Conservation (phyloP, 495 filamentous ascomycete species). For the Apodospora peruviana region DNA sequence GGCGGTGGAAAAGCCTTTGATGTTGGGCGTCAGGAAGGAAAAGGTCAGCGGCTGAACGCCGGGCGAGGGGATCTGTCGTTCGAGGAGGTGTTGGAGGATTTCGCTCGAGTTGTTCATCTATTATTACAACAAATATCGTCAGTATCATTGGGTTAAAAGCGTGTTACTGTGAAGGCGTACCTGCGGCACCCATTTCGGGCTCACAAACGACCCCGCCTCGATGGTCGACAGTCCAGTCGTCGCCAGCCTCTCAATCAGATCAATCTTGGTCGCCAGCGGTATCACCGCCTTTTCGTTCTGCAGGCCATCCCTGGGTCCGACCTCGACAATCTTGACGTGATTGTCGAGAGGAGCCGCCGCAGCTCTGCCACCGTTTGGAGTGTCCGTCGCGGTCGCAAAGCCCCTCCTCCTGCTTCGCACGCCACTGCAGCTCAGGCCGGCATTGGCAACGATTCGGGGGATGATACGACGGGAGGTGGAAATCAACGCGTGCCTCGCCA, state of each 20-base stretch:
- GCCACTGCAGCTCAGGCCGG: not conserved
- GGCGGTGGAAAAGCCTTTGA: slow-evolving; percentile 63
- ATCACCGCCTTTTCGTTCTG: slow-evolving; percentile 92
- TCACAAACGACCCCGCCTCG: slow-evolving; percentile 92
- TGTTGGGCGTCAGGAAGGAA: slow-evolving; percentile 90
- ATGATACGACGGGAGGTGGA: not conserved
- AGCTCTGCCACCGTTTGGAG: not conserved
- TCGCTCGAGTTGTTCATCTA: slow-evolving; percentile 91
- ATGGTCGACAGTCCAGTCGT: slow-evolving; percentile 80
- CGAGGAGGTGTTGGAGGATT: slow-evolving; percentile 70
- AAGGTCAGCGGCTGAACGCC: slow-evolving; percentile 74
- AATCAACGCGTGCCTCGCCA: slow-evolving; percentile 6
- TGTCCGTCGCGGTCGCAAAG: not conserved
- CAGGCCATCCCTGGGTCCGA: slow-evolving; percentile 88
- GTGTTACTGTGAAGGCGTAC: slow-evolving; percentile 37
- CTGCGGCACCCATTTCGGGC: slow-evolving; percentile 97
- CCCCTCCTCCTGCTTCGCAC: not conserved
- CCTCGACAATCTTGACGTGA: slow-evolving; percentile 73
- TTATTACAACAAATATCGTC: not conserved
- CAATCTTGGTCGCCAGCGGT: slow-evolving; percentile 74
- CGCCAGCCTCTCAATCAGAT: slow-evolving; percentile 75
- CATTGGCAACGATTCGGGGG: not conserved
- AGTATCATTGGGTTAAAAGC: slow-evolving; percentile 2
- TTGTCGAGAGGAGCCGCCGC: slow-evolving; percentile 25
- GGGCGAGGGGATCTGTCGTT: slow-evolving; percentile 58